A percentile compares a stretch with the other conserved stretches of the same genome.
Conservation (phyloP, 495 filamentous ascomycete species). For the Hypoxylon fuscum region DNA sequence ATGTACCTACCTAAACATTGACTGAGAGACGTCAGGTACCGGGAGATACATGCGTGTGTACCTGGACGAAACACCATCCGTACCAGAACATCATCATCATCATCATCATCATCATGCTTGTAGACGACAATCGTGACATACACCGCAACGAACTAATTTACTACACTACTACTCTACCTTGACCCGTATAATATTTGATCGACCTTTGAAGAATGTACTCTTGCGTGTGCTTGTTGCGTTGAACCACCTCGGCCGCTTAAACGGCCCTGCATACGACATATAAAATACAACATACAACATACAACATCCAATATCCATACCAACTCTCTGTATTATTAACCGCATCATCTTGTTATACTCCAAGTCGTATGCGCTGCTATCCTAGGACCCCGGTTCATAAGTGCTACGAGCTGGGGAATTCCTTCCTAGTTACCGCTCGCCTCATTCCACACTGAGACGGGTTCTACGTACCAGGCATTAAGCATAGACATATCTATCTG, state of each 20-base stretch:
- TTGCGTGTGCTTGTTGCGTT: no score
- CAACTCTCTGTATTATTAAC: constrained; percentile 26
- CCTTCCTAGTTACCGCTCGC: constrained; percentile 33
- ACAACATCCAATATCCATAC: no score
- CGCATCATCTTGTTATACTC: constrained; percentile 20
- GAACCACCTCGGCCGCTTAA: no score
- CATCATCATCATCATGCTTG: constrained; percentile 1
- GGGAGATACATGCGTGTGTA: no score
- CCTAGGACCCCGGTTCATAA: constrained; percentile 29
- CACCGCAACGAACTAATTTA: constrained; percentile 9
- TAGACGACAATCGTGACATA: no score
- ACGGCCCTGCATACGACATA: no score
- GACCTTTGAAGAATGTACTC: no score
- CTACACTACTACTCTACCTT: no score
- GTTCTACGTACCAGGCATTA: not conserved
- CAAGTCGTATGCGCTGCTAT: constrained; percentile 8
- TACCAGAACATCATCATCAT: not conserved
- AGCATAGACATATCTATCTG: constrained; percentile 24
- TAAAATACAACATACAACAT: no score
- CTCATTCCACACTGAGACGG: constrained; percentile 19
- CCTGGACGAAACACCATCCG: constrained; percentile 4
- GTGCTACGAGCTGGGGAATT: constrained; percentile 32
- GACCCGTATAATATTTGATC: no score
- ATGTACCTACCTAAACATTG: no score
- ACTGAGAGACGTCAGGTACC: no score